A percentile compares a stretch with the other conserved stretches of the same genome.
Conservation (phyloP, 495 filamentous ascomycete genomes). For the Bathelium albidoporum region DNA sequence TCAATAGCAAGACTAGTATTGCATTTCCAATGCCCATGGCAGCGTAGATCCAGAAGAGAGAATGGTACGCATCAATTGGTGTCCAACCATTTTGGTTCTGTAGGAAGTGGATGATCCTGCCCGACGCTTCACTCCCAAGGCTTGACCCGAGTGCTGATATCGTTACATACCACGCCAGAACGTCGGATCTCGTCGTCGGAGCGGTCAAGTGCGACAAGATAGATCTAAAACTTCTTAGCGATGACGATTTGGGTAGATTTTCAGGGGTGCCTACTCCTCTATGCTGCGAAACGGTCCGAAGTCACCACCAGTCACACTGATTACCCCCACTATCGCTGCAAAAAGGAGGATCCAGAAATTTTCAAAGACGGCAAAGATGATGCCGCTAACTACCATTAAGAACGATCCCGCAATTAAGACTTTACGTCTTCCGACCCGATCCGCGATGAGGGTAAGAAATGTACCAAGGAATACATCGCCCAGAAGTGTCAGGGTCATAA, state of each 20-base stretch:
- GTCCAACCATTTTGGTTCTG: conserved; percentile 41
- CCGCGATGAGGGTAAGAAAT: conserved; percentile 61
- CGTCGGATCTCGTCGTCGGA: conserved; percentile 50
- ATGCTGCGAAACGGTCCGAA: conserved; percentile 54
- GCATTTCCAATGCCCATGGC: conserved; percentile 57
- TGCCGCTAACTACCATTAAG: conserved; percentile 56
- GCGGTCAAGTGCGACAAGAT: conserved; percentile 63
- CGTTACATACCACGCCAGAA: conserved; percentile 75
- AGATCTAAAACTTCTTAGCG: conserved; percentile 35
- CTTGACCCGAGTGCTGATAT: conserved; percentile 55
- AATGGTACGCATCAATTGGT: conserved; percentile 50
- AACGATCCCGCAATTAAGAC: conserved; percentile 54
- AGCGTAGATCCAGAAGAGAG: conserved; percentile 63
- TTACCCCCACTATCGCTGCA: conserved; percentile 69
- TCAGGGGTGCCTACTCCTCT: conserved; percentile 10
- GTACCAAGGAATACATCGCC: conserved; percentile 72
- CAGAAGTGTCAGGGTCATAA: conserved; percentile 74
- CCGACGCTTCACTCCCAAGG: conserved; percentile 52
- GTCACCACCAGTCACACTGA: conserved; percentile 46
- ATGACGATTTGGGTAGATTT: background rate
- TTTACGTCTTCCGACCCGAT: conserved; percentile 56
- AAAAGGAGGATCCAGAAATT: conserved; percentile 64
- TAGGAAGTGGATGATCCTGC: conserved; percentile 52
- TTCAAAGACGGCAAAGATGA: conserved; percentile 53
- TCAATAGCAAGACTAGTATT: conserved; percentile 48